These are phyloP conservation scores for Termitomyces sp. DNA, from an alignment of 768 basidiomycete species.

Conservation along the genomic window DNA sequence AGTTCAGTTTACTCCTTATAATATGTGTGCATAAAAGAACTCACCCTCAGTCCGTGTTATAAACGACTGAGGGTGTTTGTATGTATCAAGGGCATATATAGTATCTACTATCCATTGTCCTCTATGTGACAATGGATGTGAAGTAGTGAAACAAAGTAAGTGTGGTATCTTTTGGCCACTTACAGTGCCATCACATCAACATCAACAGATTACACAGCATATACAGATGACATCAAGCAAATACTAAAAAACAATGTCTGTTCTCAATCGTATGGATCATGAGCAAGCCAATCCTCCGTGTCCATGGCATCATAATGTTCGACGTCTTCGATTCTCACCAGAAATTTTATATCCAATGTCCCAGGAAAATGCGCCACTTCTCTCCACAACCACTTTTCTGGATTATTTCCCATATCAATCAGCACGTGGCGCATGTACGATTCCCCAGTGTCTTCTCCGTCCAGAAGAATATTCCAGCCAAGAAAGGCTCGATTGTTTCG, in stretches of 20 bases:
- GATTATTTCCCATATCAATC: slow-evolving; percentile 24
- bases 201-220: no score
- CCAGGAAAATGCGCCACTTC: slow-evolving; percentile 17
- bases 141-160: no score
- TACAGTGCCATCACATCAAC: no score
- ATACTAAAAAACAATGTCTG: background rate
- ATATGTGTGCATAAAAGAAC: no score
- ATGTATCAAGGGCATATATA: no score
- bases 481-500: slow-evolving; percentile 46
- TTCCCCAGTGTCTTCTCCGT: slow-evolving; percentile 41
- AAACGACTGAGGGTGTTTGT: no score
- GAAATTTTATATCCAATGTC: slow-evolving; percentile 25
- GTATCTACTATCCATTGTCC: no score
- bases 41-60: no score
- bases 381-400: slow-evolving; percentile 28
- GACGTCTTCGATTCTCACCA: slow-evolving; percentile 24
- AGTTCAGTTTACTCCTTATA: no score
- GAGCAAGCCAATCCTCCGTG: slow-evolving; percentile 26
- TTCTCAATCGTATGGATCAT: slow-evolving; percentile 9
- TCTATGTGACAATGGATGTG: no score
- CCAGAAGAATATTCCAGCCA: slow-evolving; percentile 63
- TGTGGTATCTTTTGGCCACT: no score
- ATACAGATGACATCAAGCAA: background rate
- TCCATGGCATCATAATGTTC: slow-evolving; percentile 30
- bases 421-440: slow-evolving; percentile 37